phyloP scores from a whole-genome alignment of 208 protist genomes.

The Tetramitus jugosus region DNA sequence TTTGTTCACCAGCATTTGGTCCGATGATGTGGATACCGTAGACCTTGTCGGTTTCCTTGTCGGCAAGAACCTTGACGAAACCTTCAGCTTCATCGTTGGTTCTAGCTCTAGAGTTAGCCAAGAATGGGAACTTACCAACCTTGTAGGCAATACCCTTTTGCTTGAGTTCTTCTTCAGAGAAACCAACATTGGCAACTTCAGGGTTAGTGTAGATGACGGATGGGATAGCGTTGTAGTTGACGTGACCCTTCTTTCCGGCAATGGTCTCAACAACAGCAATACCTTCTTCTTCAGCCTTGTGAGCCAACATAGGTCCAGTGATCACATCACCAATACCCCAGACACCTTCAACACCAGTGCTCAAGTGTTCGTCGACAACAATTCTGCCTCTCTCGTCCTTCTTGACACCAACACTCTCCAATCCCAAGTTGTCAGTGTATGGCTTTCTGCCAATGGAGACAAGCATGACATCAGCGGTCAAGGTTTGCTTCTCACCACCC shows the following conservation, averaged over 20 bases:
- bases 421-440: conserved; percentile 81
- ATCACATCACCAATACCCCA: conserved; percentile 98
- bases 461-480: conserved; percentile 84
- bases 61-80: conserved; percentile 92
- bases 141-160: conserved; percentile 77
- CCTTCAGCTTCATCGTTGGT: conserved; percentile 85
- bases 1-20: conserved; percentile 88
- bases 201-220: conserved; percentile 98
- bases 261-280: conserved; percentile 83
- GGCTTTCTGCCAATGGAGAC: conserved; percentile 91
- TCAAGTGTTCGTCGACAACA: conserved; percentile 82
- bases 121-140: conserved; percentile 95
- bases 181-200: conserved; percentile 94
- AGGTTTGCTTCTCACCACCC: conserved; percentile 62
- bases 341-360: conserved; percentile 83
- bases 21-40: conserved; percentile 97
- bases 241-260: conserved; percentile 77
- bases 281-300: conserved; percentile 99
- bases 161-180: conserved; percentile 93
- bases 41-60: conserved; percentile 90
- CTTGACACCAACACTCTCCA: conserved; percentile 81
- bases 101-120: conserved; percentile 93
- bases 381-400: conserved; percentile 78
- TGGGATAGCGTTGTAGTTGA: conserved; percentile 97
- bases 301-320: conserved; percentile 96